Conservation (phyloP, 352 stramenopile genomes). For the Phytophthora nicotianae region DNA sequence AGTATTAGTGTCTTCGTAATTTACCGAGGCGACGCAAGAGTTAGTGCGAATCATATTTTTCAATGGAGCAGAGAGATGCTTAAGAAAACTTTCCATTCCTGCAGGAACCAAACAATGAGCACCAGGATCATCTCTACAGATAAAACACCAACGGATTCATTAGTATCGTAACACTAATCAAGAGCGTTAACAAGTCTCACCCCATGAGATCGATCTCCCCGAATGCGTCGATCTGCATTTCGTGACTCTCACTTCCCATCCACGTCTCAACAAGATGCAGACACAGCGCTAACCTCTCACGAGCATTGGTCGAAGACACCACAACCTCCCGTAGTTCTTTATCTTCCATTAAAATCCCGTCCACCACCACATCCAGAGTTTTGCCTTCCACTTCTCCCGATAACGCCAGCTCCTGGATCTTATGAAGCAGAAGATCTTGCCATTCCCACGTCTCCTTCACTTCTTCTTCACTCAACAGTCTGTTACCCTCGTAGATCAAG, state of each 20-base stretch:
- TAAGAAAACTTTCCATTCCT: slow-evolving; percentile 52
- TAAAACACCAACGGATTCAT: neutral
- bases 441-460: slow-evolving; percentile 50
- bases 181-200: slow-evolving; percentile 5
- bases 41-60: slow-evolving; percentile 32
- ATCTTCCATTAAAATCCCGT: slow-evolving; percentile 30
- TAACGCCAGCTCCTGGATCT: slow-evolving; percentile 39
- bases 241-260: slow-evolving; percentile 50
- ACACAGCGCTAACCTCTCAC: slow-evolving; percentile 38
- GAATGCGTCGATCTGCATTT: slow-evolving; percentile 58
- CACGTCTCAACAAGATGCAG: slow-evolving; percentile 55
- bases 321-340: slow-evolving; percentile 20
- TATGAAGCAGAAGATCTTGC: slow-evolving; percentile 47
- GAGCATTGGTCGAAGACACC: slow-evolving; percentile 19
- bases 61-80: slow-evolving; percentile 35
- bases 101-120: slow-evolving; percentile 47
- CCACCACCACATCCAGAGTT: slow-evolving; percentile 37
- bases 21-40: slow-evolving; percentile 27
- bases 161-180: neutral
- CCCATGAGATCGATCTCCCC: slow-evolving; percentile 54
- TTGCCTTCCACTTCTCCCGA: slow-evolving; percentile 16
- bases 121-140: slow-evolving; percentile 49
- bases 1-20: slow-evolving; percentile 21
- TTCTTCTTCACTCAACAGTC: slow-evolving; percentile 35
- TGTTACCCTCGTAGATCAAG: slow-evolving; percentile 38